Base-by-base conservation (phyloP, 2,329 filamentous ascomycete genomes). In the Aschersonia sp. region DNA sequence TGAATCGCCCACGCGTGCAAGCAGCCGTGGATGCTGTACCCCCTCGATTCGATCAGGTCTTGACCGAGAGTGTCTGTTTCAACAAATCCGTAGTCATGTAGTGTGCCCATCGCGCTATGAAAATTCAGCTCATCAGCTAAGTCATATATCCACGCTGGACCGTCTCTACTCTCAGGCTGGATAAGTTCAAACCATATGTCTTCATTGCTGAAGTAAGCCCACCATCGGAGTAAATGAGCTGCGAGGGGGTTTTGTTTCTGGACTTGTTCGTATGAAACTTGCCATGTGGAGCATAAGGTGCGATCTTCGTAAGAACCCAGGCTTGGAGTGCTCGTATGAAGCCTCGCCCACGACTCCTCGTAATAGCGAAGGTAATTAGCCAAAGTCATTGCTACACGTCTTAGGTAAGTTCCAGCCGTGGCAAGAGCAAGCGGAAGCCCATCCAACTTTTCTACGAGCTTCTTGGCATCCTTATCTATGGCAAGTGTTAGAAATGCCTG, bases 381-480 rank as follows among this genome's bases (percentile, higher is more conserved):
- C n/a, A 61, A 62, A 35, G 50, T 67, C 0, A 58, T 65, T 39
- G 61, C 50, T 30, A 62, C 60, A 44, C 68, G 52, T 31, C 58
- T 48, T 11, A 73, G 62, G 50, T 69, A 74, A 0, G 66, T 60
- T 5, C 68, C 68, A 14, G 70, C 70, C 12, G 68, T 65, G 5
- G 68, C 56, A 12, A 74, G 61, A 2, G 70, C 69, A 32, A 75
- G 61, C 10, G 68, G 69, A 31, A 72, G 62, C 5, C 70, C 66
- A 49, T 68, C 63, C 1, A 74, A 63, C 45, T 56, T 54, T 35
- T 54, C 1, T 30, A 32, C 39, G 7, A 46, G 45, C 22, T 32
- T n/a, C 31, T 46, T 42, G 49, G 43, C 30, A 29, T 39, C 33
- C 10, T 47, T 33, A 29, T 43, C 30, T 42, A 33, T 6, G 44